Percentiles rank a stretch among this genome's conserved stretches.
phyloP scores from a whole-genome alignment of 176 grass and related monocot genomes.

The Tillandsia fasciculata region DNA sequence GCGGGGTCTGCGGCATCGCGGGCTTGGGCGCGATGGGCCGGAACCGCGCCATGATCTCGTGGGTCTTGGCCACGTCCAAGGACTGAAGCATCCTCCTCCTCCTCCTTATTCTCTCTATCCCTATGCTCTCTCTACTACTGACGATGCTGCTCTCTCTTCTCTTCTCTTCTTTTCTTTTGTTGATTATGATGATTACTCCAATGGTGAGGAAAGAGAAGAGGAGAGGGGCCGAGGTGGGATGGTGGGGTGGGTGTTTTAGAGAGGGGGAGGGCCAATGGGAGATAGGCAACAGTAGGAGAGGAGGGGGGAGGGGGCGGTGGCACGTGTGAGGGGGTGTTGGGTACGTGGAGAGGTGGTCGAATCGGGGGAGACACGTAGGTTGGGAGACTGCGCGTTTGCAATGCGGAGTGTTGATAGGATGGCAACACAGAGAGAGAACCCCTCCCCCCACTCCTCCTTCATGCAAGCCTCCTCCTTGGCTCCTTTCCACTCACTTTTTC shows the following conservation, averaged over 20 bases:
- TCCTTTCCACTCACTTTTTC: not conserved
- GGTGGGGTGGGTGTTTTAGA: slow-evolving; percentile 35
- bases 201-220: not conserved
- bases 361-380: slow-evolving; percentile 61
- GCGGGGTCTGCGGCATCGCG: slow-evolving; percentile 5
- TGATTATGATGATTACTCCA: too few relatives aligned
- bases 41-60: slow-evolving; percentile 88
- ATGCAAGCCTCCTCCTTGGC: not conserved
- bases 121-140: not conserved
- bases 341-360: slow-evolving; percentile 67
- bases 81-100: slow-evolving; percentile 57
- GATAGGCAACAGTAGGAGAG: slow-evolving; percentile 42
- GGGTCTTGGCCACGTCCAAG: slow-evolving; percentile 68
- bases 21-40: slow-evolving; percentile 95
- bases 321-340: slow-evolving; percentile 57
- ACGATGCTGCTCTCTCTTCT: too few relatives aligned
- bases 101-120: slow-evolving; percentile 19
- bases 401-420: slow-evolving; percentile 7
- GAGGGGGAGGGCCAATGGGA: slow-evolving; percentile 53
- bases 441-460: not conserved
- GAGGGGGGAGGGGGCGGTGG: slow-evolving; percentile 11
- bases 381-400: slow-evolving; percentile 1
- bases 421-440: not conserved
- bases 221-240: not conserved
- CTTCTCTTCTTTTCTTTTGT: too few relatives aligned